These are phyloP conservation scores for Globisporangium takayamanum DNA, from an alignment of 352 stramenopile genomes.

Conservation along the genomic window DNA sequence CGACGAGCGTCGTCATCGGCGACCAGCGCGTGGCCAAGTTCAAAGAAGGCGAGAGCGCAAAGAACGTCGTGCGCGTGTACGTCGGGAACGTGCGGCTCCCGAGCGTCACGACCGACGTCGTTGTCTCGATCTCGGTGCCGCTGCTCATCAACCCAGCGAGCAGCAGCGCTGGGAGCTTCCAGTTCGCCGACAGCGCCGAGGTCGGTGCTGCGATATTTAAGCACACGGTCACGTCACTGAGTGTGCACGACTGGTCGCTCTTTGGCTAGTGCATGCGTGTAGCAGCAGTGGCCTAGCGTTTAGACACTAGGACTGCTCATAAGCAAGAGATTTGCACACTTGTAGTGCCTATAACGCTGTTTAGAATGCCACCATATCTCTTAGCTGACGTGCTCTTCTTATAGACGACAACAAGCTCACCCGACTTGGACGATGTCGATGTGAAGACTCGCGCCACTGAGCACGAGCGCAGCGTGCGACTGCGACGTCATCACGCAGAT, in stretches of 20 bases:
- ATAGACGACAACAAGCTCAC: not conserved
- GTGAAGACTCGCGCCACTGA: constrained; percentile 26
- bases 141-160: constrained; percentile 70
- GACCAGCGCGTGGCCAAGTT: constrained; percentile 84
- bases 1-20: constrained; percentile 48
- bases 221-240: constrained; percentile 57
- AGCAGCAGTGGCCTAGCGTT: too few relatives aligned
- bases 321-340: too few relatives aligned
- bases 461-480: constrained; percentile 20
- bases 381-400: too few relatives aligned
- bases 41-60: constrained; percentile 69
- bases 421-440: constrained; percentile 3
- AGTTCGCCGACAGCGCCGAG: constrained; percentile 62
- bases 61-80: constrained; percentile 84
- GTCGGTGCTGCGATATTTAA: constrained; percentile 68
- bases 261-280: constrained; percentile 18
- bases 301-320: too few relatives aligned
- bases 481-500: constrained; percentile 22
- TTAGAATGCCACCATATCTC: too few relatives aligned
- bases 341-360: too few relatives aligned
- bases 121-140: constrained; percentile 74
- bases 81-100: constrained; percentile 68
- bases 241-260: constrained; percentile 66
- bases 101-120: constrained; percentile 68
- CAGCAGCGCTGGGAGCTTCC: constrained; percentile 53